These are phyloP conservation scores for Plasmodium falciparum DNA, from an alignment of 169 alveolate genomes.

Conservation along the genomic window DNA sequence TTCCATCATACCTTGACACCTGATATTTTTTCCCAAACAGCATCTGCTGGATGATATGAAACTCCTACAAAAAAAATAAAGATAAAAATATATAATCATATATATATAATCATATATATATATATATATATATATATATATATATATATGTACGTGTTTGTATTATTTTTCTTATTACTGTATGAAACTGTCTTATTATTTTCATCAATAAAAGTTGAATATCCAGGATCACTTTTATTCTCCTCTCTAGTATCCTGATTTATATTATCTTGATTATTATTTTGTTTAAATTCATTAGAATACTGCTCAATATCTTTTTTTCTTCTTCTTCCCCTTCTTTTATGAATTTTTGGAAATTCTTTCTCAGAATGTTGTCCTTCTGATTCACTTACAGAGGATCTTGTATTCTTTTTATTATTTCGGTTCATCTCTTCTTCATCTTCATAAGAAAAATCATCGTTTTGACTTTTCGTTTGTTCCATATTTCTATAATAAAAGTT, in stretches of 20 bases:
- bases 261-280: neutral
- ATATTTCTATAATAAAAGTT: constrained; percentile 25
- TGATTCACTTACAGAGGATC: constrained; percentile 53
- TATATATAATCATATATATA: neutral
- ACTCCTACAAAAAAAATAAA: constrained; percentile 31
- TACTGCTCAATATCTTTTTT: constrained; percentile 25
- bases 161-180: constrained; percentile 26
- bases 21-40: constrained; percentile 66
- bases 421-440: constrained; percentile 21
- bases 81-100: neutral
- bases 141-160: neutral
- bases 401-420: constrained; percentile 20
- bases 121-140: neutral
- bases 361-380: constrained; percentile 40
- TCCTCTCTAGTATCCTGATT: constrained; percentile 23
- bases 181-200: constrained; percentile 61
- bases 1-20: constrained; percentile 52
- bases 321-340: constrained; percentile 58
- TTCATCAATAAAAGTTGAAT: constrained; percentile 62
- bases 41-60: constrained; percentile 62
- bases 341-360: constrained; percentile 29
- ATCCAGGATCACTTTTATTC: constrained; percentile 21
- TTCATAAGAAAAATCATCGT: constrained; percentile 30
- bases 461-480: constrained; percentile 26
- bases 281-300: neutral